Base-by-base conservation (phyloP, 2,329 filamentous ascomycete genomes). In the Alternaria incomplexa region DNA sequence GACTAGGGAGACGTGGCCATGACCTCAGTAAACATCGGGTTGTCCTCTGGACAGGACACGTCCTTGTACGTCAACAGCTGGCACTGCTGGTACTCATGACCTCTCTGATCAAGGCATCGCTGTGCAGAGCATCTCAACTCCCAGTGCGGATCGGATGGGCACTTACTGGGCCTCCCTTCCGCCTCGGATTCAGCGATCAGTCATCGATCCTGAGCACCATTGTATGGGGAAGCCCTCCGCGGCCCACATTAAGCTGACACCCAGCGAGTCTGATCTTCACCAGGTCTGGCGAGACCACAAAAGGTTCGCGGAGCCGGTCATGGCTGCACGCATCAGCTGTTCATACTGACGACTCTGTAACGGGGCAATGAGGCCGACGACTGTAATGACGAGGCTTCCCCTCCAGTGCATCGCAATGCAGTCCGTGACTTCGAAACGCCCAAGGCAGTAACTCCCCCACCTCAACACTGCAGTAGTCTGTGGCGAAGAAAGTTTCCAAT, bases 391-490 rank as follows among this genome's bases (percentile, higher is more conserved):
- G 45, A 26, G 47, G 30, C 47, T 28, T 58, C 56, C 40, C 45
- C 43, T 23, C 48, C 56, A 53, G 23, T 36, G 36, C 26, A 58
- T 30, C 3, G 26, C 25, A 45, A 50, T 36, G 36, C 48, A 53
- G 32, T 53, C 20, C n/a, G 25, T 15, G 36, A 53, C 22, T 54
- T 58, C 40, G 48, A 52, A 53, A 58, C 47, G 28, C 25, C 36
- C 47, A 53, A 46, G 47, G 26, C 47, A 53, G 45, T 48, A 40
- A 28, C 36, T 47, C 45, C 56, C 48, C 48, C 25, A 58, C 40
- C 25, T 23, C 47, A 25, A 45, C 15, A 53, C n/a, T 53, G 56
- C 56, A 58, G 56, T 53, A 58, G 56, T 32, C 36, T 46, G 47
- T 58, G 46, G 32, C 47, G 26, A 40, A 51, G 5, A n/a, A 46